Conservation (phyloP, 2,329 filamentous ascomycete genomes). For the Ophiocordyceps camponoti-leonardi region DNA sequence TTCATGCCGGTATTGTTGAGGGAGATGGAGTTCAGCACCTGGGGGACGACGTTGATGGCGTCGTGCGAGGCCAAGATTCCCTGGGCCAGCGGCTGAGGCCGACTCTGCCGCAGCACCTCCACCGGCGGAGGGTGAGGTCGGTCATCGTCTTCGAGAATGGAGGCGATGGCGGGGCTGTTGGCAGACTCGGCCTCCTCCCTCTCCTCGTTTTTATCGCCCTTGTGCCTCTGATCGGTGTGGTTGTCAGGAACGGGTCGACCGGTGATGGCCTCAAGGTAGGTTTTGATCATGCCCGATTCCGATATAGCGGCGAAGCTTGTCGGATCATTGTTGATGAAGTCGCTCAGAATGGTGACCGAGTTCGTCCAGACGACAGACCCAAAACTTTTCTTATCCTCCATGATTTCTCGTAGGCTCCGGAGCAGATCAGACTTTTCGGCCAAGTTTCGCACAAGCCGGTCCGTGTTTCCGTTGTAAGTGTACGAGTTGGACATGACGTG, state of each 20-base stretch:
- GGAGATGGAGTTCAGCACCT: conserved; percentile 84
- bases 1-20: conserved; percentile 77
- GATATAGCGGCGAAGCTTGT: conserved; percentile 94
- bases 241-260: conserved; percentile 24
- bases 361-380: conserved; percentile 94
- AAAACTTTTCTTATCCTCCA: conserved; percentile 62
- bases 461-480: conserved; percentile 59
- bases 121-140: conserved; percentile 35
- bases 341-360: conserved; percentile 77
- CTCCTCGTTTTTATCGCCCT: conserved; percentile 11
- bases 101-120: conserved; percentile 27
- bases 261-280: conserved; percentile 69
- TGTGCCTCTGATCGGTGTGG: conserved; percentile 11
- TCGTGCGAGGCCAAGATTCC: conserved; percentile 80
- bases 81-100: conserved; percentile 32
- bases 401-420: conserved; percentile 60
- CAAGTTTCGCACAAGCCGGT: conserved; percentile 77
- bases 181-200: conserved; percentile 19
- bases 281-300: conserved; percentile 79
- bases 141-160: conserved; percentile 17
- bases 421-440: conserved; percentile 85
- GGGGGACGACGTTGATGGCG: conserved; percentile 72
- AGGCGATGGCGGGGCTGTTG: conserved; percentile 20
- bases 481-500: conserved; percentile 77
- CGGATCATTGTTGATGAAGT: conserved; percentile 96